phyloP scores from a whole-genome alignment of 768 basidiomycete species.

The Coprinellus micaceus region DNA sequence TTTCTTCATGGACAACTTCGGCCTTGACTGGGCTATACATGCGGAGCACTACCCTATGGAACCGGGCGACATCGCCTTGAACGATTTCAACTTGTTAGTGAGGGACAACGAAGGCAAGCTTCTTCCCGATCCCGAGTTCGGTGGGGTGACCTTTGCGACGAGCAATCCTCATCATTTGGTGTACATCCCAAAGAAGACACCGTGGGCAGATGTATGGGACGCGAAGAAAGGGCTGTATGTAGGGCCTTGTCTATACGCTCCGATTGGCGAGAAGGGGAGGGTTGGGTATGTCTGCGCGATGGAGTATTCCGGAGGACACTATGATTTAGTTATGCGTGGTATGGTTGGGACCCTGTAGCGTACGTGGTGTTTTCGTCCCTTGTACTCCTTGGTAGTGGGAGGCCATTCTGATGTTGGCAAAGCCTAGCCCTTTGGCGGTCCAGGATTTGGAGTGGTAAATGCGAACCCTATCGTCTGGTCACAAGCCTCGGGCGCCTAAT shows the following conservation, averaged over 20 bases:
- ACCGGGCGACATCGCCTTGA: conserved; percentile 8
- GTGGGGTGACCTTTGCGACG: conserved; percentile 14
- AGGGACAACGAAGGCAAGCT: conserved; percentile 15
- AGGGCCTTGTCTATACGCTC: conserved; percentile 23
- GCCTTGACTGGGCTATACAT: conserved; percentile 29
- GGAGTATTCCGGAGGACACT: too few relatives aligned
- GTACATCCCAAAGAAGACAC: conserved; percentile 5
- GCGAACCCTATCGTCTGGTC: too few relatives aligned
- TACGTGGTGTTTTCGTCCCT: too few relatives aligned
- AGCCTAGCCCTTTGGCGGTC: too few relatives aligned
- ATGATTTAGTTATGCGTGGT: too few relatives aligned
- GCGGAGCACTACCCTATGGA: conserved; percentile 12
- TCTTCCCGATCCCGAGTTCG: conserved; percentile 24
- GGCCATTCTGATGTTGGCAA: too few relatives aligned
- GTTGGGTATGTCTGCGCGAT: conserved; percentile 19
- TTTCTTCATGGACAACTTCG: conserved; percentile 26
- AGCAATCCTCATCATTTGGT: conserved; percentile 16
- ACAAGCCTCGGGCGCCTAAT: too few relatives aligned
- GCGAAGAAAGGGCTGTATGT: conserved; percentile 13
- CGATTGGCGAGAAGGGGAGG: conserved; percentile 31
- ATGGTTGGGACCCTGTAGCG: too few relatives aligned
- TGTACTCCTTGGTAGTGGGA: too few relatives aligned
- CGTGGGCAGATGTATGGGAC: conserved; percentile 13
- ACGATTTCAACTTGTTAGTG: conserved; percentile 12
- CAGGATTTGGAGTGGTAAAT: too few relatives aligned